phyloP scores from a whole-genome alignment of 148 eudicot species.

The Rhododendron ferrugineum region DNA sequence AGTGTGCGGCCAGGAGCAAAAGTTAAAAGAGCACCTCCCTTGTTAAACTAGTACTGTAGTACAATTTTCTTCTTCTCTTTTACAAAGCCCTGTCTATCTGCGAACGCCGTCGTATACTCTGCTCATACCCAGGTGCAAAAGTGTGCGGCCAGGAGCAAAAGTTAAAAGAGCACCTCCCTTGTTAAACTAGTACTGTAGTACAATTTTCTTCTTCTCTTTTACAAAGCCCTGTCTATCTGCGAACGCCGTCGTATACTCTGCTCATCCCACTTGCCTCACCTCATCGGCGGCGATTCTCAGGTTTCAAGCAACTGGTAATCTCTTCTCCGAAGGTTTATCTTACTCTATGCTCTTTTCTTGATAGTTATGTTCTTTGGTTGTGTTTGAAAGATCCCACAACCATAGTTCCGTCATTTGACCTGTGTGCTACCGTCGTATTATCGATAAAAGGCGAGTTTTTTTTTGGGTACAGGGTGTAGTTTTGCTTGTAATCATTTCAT shows the following conservation, averaged over 20 bases:
- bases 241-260: background rate
- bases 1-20: too few relatives aligned
- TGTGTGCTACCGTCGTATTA: background rate
- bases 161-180: too few relatives aligned
- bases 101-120: background rate
- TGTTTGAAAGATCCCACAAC: background rate
- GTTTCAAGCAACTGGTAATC: background rate
- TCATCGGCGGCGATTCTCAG: background rate
- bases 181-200: too few relatives aligned
- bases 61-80: too few relatives aligned
- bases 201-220: too few relatives aligned
- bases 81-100: background rate
- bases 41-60: too few relatives aligned
- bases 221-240: background rate
- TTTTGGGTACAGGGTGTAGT: background rate
- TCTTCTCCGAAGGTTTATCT: background rate
- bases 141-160: too few relatives aligned
- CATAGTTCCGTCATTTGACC: background rate
- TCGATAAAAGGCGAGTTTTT: background rate
- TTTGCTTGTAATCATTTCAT: background rate
- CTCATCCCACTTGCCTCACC: background rate
- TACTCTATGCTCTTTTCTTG: background rate
- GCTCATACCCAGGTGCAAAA: background rate
- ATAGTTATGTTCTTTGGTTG: background rate
- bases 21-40: too few relatives aligned